phyloP scores from a whole-genome alignment of 768 basidiomycete genomes.

The Strobilomyces echinocephalus region DNA sequence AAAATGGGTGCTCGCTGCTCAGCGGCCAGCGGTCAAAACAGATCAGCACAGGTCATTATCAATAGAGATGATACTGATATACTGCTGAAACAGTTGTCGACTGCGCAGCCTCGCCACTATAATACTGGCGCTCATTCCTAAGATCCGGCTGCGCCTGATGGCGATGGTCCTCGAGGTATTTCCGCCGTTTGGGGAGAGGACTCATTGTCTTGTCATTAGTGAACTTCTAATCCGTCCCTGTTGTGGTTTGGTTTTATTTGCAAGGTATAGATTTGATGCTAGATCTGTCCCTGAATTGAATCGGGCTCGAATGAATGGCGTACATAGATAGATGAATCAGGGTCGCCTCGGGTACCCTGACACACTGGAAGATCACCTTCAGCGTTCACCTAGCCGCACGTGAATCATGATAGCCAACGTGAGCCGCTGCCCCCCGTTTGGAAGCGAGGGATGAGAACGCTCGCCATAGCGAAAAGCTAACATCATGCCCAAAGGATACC shows the following conservation, averaged over 20 bases:
- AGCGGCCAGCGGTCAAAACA: background rate
- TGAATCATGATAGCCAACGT: background rate
- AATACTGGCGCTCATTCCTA: background rate
- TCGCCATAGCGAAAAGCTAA: background rate
- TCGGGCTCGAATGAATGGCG: constrained; percentile 21
- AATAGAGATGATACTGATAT: background rate
- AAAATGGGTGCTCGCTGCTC: background rate
- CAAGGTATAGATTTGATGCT: constrained; percentile 12
- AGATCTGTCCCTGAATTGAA: constrained; percentile 24
- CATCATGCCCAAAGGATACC: background rate
- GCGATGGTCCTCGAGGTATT: constrained; percentile 13
- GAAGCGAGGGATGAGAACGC: background rate
- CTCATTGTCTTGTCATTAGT: constrained; percentile 5
- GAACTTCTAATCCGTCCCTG: constrained; percentile 25
- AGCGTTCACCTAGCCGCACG: background rate
- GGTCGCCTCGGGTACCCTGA: constrained; percentile 22
- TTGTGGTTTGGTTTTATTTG: constrained; percentile 11
- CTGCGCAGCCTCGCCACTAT: background rate
- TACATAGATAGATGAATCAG: constrained; percentile 20
- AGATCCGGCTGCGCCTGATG: background rate
- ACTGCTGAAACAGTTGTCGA: background rate
- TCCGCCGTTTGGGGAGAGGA: constrained; percentile 16
- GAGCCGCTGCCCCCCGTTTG: background rate
- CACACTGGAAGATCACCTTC: constrained; percentile 14
- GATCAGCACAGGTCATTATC: background rate